phyloP scores from a whole-genome alignment of 1,139 yeast species.

The Candida labiduridarum region DNA sequence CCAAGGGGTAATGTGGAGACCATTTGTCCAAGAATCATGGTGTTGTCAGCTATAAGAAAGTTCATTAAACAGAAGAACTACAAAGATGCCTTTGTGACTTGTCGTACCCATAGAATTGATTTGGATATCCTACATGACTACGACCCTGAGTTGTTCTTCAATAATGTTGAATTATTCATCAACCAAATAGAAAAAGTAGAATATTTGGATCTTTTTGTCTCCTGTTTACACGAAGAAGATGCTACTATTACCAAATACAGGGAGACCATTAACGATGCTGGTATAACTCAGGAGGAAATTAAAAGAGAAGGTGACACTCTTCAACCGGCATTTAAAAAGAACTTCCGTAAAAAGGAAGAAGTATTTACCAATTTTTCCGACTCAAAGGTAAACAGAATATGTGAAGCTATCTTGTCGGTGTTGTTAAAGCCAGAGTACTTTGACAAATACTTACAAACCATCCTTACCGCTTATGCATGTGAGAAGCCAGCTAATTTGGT shows the following conservation, averaged over 20 bases:
- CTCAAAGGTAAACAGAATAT: constrained; percentile 75
- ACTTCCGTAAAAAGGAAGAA: constrained; percentile 37
- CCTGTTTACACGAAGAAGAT: constrained; percentile 85
- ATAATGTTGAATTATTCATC: constrained; percentile 69
- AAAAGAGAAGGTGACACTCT: constrained; percentile 13
- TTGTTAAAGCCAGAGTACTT: constrained; percentile 56
- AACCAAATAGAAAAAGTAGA: constrained; percentile 72
- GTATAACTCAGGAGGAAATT: constrained; percentile 15
- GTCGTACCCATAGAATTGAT: constrained; percentile 91
- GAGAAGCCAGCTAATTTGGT: constrained; percentile 83
- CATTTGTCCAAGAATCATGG: constrained; percentile 90
- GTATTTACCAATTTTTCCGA: constrained; percentile 33
- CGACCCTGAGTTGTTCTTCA: constrained; percentile 67
- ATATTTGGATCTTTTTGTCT: constrained; percentile 82
- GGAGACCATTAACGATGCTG: constrained; percentile 55
- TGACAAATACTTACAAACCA: constrained; percentile 68
- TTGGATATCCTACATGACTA: constrained; percentile 89
- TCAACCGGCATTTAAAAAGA: constrained; percentile 21
- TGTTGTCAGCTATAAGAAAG: constrained; percentile 77
- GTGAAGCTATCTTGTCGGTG: constrained; percentile 67
- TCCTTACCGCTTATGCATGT: constrained; percentile 90
- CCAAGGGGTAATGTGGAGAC: constrained; percentile 97
- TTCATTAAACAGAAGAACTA: constrained; percentile 62
- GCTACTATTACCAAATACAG: constrained; percentile 81
- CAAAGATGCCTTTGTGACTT: constrained; percentile 71